Evolutionary conservation across 345 rosid species (phyloP).

Genomic region (Murraya koenigii): DNA sequence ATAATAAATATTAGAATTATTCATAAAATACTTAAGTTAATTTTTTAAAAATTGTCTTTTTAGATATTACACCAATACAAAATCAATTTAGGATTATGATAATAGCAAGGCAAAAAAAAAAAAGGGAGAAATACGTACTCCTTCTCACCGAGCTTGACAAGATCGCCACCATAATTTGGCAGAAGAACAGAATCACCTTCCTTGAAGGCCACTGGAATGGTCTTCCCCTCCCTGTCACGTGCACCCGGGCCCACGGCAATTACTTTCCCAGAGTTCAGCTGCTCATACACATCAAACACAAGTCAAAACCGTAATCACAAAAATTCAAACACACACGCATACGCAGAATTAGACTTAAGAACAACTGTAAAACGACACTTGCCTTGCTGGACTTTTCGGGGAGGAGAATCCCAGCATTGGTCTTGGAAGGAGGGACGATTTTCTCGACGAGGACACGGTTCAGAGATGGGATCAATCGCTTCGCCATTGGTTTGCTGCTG

Average conservation of each 20-base stretch:
- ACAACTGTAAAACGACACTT: not conserved
- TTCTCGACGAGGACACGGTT: slow-evolving; percentile 77
- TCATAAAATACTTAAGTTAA: too few relatives aligned
- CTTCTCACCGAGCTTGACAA: slow-evolving; percentile 76
- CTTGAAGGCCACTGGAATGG: slow-evolving; percentile 60
- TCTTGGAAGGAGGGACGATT: slow-evolving; percentile 76
- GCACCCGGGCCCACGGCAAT: slow-evolving; percentile 76
- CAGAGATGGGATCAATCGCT: slow-evolving; percentile 69
- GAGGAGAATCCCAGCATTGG: slow-evolving; percentile 72
- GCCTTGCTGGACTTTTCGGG: slow-evolving; percentile 74
- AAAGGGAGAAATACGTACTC: slow-evolving; percentile 39
- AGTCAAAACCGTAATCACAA: not conserved
- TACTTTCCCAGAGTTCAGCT: slow-evolving; percentile 84
- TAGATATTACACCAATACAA: too few relatives aligned
- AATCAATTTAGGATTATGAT: too few relatives aligned
- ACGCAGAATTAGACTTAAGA: too few relatives aligned
- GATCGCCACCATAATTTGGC: slow-evolving; percentile 78
- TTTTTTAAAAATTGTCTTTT: too few relatives aligned
- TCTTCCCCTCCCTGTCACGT: slow-evolving; percentile 55
- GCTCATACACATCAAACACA: slow-evolving; percentile 5
- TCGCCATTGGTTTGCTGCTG: slow-evolving; percentile 45
- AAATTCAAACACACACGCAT: not conserved
- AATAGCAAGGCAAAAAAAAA: too few relatives aligned
- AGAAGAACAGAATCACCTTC: slow-evolving; percentile 90
- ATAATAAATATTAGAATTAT: too few relatives aligned